phyloP scores from a whole-genome alignment of 2,329 filamentous ascomycete species.

The Aspergillus clavatus region DNA sequence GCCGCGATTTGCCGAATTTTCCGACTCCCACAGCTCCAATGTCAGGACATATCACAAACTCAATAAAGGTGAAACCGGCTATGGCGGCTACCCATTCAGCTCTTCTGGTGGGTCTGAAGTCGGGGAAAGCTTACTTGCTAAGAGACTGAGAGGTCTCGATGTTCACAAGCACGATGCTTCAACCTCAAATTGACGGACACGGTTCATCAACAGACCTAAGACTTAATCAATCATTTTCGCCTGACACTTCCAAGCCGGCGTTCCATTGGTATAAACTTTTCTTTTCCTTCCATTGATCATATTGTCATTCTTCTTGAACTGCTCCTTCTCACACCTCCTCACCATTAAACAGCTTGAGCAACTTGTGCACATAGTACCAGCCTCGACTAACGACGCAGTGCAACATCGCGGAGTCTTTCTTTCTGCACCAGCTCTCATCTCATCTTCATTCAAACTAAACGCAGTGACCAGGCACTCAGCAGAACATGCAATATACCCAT shows the following conservation, averaged over 20 bases:
- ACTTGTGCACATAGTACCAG: not conserved
- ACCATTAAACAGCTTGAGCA: not conserved
- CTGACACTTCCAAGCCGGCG: not conserved
- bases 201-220: not conserved
- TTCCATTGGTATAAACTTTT: not conserved
- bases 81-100: slow-evolving; percentile 54
- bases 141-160: slow-evolving; percentile 61
- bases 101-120: slow-evolving; percentile 39
- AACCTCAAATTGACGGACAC: not conserved
- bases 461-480: not conserved
- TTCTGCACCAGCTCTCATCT: not conserved
- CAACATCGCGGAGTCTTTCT: not conserved
- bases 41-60: slow-evolving; percentile 60
- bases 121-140: slow-evolving; percentile 65
- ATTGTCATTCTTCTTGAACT: not conserved
- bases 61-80: slow-evolving; percentile 59
- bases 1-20: slow-evolving; percentile 16
- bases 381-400: not conserved
- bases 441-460: not conserved
- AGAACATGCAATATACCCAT: not conserved
- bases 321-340: not conserved
- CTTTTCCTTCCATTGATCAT: not conserved
- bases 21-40: slow-evolving; percentile 28
- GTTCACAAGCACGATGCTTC: slow-evolving; percentile 32
- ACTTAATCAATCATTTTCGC: too few relatives aligned